Evolutionary conservation across 495 filamentous ascomycete species (phyloP).

Genomic region (Stereocaulon alpinum): DNA sequence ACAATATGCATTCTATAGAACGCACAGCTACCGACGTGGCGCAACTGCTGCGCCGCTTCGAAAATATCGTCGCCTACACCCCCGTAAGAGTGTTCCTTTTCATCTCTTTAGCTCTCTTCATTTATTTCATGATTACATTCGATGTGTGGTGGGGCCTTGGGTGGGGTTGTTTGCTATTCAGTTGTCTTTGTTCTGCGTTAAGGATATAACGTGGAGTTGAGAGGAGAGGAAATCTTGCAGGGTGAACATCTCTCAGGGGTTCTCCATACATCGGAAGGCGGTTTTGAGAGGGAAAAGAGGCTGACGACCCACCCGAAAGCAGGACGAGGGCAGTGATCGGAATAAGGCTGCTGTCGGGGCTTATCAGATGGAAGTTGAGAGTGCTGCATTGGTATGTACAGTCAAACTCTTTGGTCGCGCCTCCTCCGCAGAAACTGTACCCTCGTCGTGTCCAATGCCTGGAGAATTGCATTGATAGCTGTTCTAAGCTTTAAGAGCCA

Average conservation of each 20-base stretch:
- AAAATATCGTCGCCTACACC: slow-evolving; percentile 49
- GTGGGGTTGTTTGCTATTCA: neutral
- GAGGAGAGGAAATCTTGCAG: neutral
- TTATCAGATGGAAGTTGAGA: slow-evolving; percentile 54
- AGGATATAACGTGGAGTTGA: neutral
- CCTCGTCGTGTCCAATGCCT: too few species aligned
- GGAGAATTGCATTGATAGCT: too few species aligned
- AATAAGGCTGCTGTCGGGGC: slow-evolving; percentile 46
- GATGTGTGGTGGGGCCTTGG: neutral
- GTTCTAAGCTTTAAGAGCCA: too few species aligned
- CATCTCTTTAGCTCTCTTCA: neutral
- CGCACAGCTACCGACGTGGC: slow-evolving; percentile 45
- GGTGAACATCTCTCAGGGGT: neutral
- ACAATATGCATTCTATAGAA: slow-evolving; percentile 26
- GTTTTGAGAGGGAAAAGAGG: neutral
- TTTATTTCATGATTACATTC: neutral
- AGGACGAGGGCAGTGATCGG: slow-evolving; percentile 27
- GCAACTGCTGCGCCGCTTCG: slow-evolving; percentile 49
- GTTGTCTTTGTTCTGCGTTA: neutral
- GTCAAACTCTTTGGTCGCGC: too few species aligned
- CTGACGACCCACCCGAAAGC: neutral
- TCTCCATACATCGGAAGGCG: neutral
- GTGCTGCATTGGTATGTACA: slow-evolving; percentile 46
- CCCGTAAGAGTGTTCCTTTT: slow-evolving; percentile 32
- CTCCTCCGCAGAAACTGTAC: too few species aligned